Base-by-base conservation (phyloP, 2,329 filamentous ascomycete genomes). In the Diaporthe amygdali region DNA sequence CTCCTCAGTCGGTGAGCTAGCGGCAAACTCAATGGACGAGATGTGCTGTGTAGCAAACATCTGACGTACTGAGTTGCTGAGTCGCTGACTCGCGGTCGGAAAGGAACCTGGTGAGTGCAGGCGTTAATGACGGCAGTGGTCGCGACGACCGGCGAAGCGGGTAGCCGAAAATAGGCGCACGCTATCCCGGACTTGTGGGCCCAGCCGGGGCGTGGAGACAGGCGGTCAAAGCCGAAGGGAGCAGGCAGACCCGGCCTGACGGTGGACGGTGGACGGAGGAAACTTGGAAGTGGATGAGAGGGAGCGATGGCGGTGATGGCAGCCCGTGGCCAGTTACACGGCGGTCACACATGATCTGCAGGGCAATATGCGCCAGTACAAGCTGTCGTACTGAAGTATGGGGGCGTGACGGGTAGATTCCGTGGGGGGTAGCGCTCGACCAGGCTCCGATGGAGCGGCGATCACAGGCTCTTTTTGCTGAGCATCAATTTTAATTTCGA, bases 81-180 rank as follows among this genome's bases (percentile, higher is more conserved):
- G 6, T 64, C 59, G 44, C 59, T 64, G 59, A 64, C 59, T 64
- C 59, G 59, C 59, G 27, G 59, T 44, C 59, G 59, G 59, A 30
- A 32, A 47, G 41, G 49, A 49, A 49, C 44, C 59, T 64, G 59
- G 59, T 22, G 59, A 47, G 59, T 63, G 41, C 56, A 63, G 56
- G 39, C 59, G 59, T 49, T n/a, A 64, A 49, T 64, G 44, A 49
- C 44, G 59, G 59, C 59, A 64, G 44, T 12, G 59, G 59, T 34
- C 59, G 30, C 41, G 59, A 64, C 44, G 59, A 44, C 59, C 59
- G 59, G 59, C 59, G 59, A 64, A 49, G 59, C 59, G 59, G 59
- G 59, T 64, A 64, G 59, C 59, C 59, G 59, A 64, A 64, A 64
- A 64, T 49, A 64, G 59, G 46, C 44, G 59, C 59, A 64, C 59